Evolutionary conservation across 176 grass and related monocot species (phyloP).

Genomic region (Typha latifolia): DNA sequence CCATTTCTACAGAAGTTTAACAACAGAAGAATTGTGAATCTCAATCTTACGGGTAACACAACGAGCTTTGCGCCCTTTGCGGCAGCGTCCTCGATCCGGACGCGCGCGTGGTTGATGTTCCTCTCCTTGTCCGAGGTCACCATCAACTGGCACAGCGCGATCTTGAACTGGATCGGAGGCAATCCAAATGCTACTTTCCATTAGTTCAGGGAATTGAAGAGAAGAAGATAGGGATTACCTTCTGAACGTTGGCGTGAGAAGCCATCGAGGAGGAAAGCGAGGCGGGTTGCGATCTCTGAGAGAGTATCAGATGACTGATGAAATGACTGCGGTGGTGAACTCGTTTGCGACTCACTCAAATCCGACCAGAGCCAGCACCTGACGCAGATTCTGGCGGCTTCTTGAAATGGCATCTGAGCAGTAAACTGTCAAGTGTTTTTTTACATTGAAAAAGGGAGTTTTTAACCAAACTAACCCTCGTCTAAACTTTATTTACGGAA

Average conservation of each 20-base stretch:
- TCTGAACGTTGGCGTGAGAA: background rate
- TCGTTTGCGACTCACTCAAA: no score
- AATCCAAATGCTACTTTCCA: background rate
- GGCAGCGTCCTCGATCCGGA: constrained; percentile 27
- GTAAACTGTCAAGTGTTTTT: no score
- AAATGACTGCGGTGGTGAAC: no score
- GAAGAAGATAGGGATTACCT: background rate
- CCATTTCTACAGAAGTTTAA: background rate
- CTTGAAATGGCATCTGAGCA: no score
- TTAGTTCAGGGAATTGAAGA: background rate
- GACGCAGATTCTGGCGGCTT: no score
- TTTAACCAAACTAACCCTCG: no score
- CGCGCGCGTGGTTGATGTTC: constrained; percentile 42
- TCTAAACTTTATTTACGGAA: no score
- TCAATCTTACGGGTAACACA: constrained; percentile 44
- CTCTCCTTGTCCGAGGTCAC: constrained; percentile 35
- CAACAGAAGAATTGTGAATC: background rate
- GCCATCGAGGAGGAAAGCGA: background rate
- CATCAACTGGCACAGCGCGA: constrained; percentile 45
- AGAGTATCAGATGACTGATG: no score
- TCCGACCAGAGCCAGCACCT: no score
- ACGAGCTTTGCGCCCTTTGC: constrained; percentile 39
- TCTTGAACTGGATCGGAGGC: constrained; percentile 35
- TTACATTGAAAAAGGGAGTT: no score
- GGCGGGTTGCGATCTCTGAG: no score